These are phyloP conservation scores for Plasmodium chabaudi DNA, from an alignment of 169 alveolate genomes.

Conservation along the genomic window DNA sequence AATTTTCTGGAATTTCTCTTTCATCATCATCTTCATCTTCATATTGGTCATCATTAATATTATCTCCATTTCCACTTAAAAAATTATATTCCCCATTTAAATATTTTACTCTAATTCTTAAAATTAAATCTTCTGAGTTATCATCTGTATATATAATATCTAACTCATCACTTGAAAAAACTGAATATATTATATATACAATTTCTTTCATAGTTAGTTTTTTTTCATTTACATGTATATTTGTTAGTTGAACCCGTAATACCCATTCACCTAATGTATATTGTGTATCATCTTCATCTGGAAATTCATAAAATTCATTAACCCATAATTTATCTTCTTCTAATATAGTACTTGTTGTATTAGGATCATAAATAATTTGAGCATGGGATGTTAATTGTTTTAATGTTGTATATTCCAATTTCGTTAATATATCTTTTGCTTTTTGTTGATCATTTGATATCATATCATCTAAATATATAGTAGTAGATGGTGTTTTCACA, in stretches of 20 bases:
- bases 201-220: constrained; percentile 96
- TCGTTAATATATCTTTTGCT: constrained; percentile 95
- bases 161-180: constrained; percentile 91
- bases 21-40: constrained; percentile 53
- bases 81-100: constrained; percentile 78
- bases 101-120: constrained; percentile 94
- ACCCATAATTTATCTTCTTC: constrained; percentile 95
- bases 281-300: constrained; percentile 94
- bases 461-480: constrained; percentile 92
- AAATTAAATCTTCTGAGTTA: constrained; percentile 95
- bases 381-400: constrained; percentile 93
- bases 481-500: constrained; percentile 98
- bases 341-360: constrained; percentile 94
- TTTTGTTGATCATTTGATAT: constrained; percentile 91
- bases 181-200: constrained; percentile 92
- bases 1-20: neutral
- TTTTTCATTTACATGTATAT: constrained; percentile 95
- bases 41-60: constrained; percentile 26
- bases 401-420: constrained; percentile 96
- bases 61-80: constrained; percentile 71
- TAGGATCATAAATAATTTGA: constrained; percentile 98
- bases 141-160: constrained; percentile 97
- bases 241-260: constrained; percentile 95
- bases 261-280: constrained; percentile 95
- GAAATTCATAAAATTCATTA: constrained; percentile 95